Conservation (phyloP, 768 basidiomycete genomes). For the Calvatia gigantea region DNA sequence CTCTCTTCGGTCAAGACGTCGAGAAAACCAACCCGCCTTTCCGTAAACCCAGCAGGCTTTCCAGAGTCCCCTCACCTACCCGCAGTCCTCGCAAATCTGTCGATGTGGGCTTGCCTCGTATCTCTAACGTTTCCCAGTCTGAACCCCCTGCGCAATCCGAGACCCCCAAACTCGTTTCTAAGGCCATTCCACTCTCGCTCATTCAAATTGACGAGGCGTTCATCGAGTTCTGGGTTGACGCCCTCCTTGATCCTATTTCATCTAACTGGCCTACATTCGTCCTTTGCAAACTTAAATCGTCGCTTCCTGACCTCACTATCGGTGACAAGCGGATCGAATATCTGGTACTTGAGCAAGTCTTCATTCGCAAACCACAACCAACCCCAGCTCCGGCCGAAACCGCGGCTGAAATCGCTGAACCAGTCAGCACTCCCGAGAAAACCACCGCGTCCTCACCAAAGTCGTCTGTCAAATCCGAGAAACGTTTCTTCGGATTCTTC, state of each 20-base stretch:
- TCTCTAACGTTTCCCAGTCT: neutral
- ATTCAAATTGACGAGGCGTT: slow-evolving; percentile 79
- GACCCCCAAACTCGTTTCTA: slow-evolving; percentile 29
- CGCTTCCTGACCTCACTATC: slow-evolving; percentile 20
- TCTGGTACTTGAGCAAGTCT: slow-evolving; percentile 68
- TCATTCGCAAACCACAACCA: slow-evolving; percentile 33
- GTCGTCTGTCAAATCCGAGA: slow-evolving; percentile 49
- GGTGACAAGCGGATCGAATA: slow-evolving; percentile 47
- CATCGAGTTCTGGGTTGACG: slow-evolving; percentile 79
- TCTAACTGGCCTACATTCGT: slow-evolving; percentile 66
- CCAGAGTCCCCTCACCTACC: slow-evolving; percentile 11
- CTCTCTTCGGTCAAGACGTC: slow-evolving; percentile 56
- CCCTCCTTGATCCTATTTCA: slow-evolving; percentile 65
- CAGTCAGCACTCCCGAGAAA: slow-evolving; percentile 5
- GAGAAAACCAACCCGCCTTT: slow-evolving; percentile 38
- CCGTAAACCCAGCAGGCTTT: slow-evolving; percentile 22
- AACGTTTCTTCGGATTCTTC: slow-evolving; percentile 63
- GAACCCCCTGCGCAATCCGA: neutral
- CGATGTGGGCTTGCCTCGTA: slow-evolving; percentile 15
- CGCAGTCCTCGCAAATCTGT: slow-evolving; percentile 22
- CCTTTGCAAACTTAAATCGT: slow-evolving; percentile 60
- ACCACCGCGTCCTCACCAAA: slow-evolving; percentile 32
- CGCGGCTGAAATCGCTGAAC: neutral
- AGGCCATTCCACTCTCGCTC: slow-evolving; percentile 39
- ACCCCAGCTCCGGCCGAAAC: slow-evolving; percentile 16